phyloP scores from a whole-genome alignment of 306 rosid species.

The Astragalus membranaceus region DNA sequence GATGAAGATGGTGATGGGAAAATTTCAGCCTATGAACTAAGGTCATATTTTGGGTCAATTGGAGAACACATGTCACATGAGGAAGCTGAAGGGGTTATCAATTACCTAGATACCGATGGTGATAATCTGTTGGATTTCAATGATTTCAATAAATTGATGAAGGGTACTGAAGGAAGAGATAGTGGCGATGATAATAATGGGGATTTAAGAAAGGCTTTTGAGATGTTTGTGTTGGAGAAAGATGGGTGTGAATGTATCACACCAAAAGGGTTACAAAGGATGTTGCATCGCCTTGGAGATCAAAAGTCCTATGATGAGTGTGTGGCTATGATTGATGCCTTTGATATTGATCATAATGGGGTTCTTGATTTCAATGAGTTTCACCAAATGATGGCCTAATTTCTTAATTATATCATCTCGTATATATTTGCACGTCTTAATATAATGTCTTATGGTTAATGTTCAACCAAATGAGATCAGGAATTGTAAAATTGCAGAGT shows the following conservation, averaged over 20 bases:
- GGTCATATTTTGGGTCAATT: conserved; percentile 58
- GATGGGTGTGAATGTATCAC: conserved; percentile 54
- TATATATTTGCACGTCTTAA: not conserved
- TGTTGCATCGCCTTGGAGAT: conserved; percentile 68
- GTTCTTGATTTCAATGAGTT: conserved; percentile 68
- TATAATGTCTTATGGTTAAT: not conserved
- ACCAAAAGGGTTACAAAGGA: conserved; percentile 59
- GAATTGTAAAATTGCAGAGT: not conserved
- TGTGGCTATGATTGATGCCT: conserved; percentile 52
- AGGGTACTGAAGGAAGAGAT: not conserved
- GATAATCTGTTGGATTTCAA: conserved; percentile 40
- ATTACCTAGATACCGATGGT: conserved; percentile 53
- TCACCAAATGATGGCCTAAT: conserved; percentile 64
- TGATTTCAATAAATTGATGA: conserved; percentile 56
- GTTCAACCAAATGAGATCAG: not conserved
- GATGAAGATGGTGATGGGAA: conserved; percentile 59
- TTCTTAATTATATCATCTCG: not conserved
- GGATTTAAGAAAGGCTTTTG: conserved; percentile 63
- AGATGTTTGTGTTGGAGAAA: conserved; percentile 62
- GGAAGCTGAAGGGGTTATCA: conserved; percentile 49
- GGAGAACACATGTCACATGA: conserved; percentile 60
- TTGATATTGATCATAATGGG: conserved; percentile 61
- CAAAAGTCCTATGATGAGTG: conserved; percentile 54
- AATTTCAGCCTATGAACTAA: conserved; percentile 51
- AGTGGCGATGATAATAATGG: not conserved